phyloP scores from a whole-genome alignment of 1,284 basidiomycete species.

The Sporisorium sorghi region DNA sequence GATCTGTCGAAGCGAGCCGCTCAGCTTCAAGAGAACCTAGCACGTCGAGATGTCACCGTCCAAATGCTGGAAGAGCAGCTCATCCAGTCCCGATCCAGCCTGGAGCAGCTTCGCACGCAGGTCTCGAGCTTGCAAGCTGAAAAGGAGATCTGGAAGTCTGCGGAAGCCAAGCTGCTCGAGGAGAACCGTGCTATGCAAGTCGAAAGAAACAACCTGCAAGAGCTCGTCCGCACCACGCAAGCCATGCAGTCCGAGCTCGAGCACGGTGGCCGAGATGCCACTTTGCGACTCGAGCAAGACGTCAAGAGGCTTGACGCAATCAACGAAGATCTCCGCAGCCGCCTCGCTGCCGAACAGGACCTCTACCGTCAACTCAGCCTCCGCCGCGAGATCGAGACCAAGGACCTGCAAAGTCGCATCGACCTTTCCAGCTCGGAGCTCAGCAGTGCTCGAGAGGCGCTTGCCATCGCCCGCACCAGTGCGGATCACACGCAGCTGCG shows the following conservation, averaged over 20 bases:
- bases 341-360: constrained; percentile 84
- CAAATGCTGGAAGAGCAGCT: constrained; percentile 75
- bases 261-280: constrained; percentile 81
- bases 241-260: constrained; percentile 89
- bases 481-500: constrained; percentile 83
- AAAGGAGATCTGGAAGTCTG: constrained; percentile 74
- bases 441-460: constrained; percentile 78
- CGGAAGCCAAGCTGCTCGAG: constrained; percentile 74
- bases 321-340: constrained; percentile 80
- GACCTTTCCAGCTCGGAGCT: constrained; percentile 80
- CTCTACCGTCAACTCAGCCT: constrained; percentile 78
- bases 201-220: constrained; percentile 85
- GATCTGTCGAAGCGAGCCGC: constrained; percentile 68
- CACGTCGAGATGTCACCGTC: constrained; percentile 71
- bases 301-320: constrained; percentile 75
- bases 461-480: constrained; percentile 82
- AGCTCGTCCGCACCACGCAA: constrained; percentile 87
- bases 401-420: constrained; percentile 79
- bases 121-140: constrained; percentile 86
- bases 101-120: constrained; percentile 76
- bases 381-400: constrained; percentile 83
- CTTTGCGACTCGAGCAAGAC: constrained; percentile 81
- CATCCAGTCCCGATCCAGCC: constrained; percentile 59
- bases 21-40: constrained; percentile 63
- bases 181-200: constrained; percentile 83